Evolutionary conservation across 805 yeast species (phyloP).

Genomic region (Starmerella roubikii): DNA sequence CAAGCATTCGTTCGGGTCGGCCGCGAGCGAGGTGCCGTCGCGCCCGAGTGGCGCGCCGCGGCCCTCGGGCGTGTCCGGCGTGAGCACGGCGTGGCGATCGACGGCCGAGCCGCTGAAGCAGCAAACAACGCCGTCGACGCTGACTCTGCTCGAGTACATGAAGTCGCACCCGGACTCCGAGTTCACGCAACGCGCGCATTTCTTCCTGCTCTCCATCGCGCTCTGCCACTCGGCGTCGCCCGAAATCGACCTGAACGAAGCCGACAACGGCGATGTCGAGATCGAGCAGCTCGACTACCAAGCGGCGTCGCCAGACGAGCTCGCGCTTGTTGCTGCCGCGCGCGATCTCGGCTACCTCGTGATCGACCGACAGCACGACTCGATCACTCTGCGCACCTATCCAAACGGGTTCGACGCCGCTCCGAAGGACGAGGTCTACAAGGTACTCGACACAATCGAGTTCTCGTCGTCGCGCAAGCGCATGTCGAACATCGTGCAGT

Average conservation of each 20-base stretch:
- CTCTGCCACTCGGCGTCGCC: slow-evolving; percentile 87
- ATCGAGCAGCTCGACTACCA: slow-evolving; percentile 66
- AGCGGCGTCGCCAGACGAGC: slow-evolving; percentile 92
- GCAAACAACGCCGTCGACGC: slow-evolving; percentile 39
- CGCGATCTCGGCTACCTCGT: slow-evolving; percentile 89
- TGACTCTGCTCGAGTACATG: slow-evolving; percentile 53
- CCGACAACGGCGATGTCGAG: slow-evolving; percentile 25
- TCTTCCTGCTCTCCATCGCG: slow-evolving; percentile 70
- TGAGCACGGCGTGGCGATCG: slow-evolving; percentile 31
- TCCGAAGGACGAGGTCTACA: slow-evolving; percentile 55
- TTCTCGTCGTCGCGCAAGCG: slow-evolving; percentile 80
- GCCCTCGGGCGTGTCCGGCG: slow-evolving; percentile 5
- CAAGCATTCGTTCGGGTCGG: too few relatives aligned
- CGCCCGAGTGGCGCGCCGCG: background rate
- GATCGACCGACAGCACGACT: slow-evolving; percentile 46
- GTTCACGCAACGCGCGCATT: slow-evolving; percentile 59
- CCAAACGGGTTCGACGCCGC: slow-evolving; percentile 64
- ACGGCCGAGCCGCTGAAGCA: slow-evolving; percentile 35
- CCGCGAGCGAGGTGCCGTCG: too few relatives aligned
- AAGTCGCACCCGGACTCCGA: slow-evolving; percentile 57
- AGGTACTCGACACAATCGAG: slow-evolving; percentile 68
- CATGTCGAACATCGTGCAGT: slow-evolving; percentile 74
- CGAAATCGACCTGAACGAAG: slow-evolving; percentile 29
- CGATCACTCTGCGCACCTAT: slow-evolving; percentile 56
- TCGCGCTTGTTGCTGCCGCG: slow-evolving; percentile 88